phyloP scores from a whole-genome alignment of 495 filamentous ascomycete species.

The Hapsidospora chrysogenum region DNA sequence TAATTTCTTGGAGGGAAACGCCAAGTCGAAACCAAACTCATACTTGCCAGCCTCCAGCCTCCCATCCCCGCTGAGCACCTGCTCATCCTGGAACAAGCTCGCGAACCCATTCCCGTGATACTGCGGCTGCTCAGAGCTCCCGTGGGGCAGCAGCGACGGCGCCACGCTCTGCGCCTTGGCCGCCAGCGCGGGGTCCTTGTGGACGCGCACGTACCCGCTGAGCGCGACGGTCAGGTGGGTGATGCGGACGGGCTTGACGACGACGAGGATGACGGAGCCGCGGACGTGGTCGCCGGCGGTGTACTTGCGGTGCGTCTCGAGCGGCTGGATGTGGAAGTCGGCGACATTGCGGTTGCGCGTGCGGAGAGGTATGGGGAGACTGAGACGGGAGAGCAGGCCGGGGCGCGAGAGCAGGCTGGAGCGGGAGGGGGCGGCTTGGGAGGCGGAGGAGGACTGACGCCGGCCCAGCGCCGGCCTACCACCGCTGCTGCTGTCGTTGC shows the following conservation, averaged over 20 bases:
- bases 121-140: slow-evolving; percentile 32
- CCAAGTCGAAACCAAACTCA: slow-evolving; percentile 83
- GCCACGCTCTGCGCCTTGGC: slow-evolving; percentile 12
- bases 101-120: slow-evolving; percentile 72
- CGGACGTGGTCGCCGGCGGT: slow-evolving; percentile 42
- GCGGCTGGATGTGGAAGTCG: slow-evolving; percentile 66
- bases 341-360: slow-evolving; percentile 51
- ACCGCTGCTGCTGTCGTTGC: background rate
- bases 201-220: slow-evolving; percentile 80
- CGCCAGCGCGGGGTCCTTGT: slow-evolving; percentile 51
- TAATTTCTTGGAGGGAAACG: slow-evolving; percentile 56
- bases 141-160: slow-evolving; percentile 11
- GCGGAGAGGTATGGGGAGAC: slow-evolving; percentile 38
- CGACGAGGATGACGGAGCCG: slow-evolving; percentile 65
- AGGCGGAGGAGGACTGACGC: background rate
- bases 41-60: slow-evolving; percentile 71
- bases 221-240: slow-evolving; percentile 81
- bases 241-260: slow-evolving; percentile 67
- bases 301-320: slow-evolving; percentile 83
- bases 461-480: too few relatives aligned
- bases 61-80: slow-evolving; percentile 80
- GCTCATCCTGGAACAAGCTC: slow-evolving; percentile 80
- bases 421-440: background rate
- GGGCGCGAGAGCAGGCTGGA: background rate
- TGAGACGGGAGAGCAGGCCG: slow-evolving; percentile 16